These are phyloP conservation scores for Baeospora myosura DNA, from an alignment of 1,284 basidiomycete species.

Conservation along the genomic window DNA sequence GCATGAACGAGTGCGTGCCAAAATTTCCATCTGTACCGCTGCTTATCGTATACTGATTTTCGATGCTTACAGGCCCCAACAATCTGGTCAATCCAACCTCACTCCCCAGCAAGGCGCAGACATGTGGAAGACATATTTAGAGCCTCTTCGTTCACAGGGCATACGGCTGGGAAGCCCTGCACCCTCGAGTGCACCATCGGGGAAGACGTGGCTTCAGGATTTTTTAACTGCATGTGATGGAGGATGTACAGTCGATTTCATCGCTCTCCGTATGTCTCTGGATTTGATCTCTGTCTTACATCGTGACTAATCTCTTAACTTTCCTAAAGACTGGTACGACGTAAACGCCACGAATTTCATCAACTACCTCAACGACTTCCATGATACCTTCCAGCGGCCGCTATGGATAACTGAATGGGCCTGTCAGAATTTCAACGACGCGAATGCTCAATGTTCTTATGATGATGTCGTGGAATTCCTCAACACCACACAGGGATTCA, in stretches of 20 bases:
- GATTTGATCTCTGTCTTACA: neutral
- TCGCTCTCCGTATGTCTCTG: slow-evolving; percentile 24
- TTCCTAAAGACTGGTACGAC: slow-evolving; percentile 45
- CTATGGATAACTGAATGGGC: slow-evolving; percentile 61
- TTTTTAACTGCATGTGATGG: slow-evolving; percentile 42
- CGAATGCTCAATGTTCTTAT: slow-evolving; percentile 39
- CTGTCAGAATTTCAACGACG: slow-evolving; percentile 53
- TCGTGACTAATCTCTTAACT: slow-evolving; percentile 18
- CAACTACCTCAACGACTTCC: slow-evolving; percentile 39
- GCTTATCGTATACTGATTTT: neutral
- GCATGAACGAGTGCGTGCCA: slow-evolving; percentile 61
- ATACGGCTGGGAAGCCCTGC: slow-evolving; percentile 52
- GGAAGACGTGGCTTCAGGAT: slow-evolving; percentile 44
- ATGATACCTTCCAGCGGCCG: slow-evolving; percentile 39
- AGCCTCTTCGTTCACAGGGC: slow-evolving; percentile 42
- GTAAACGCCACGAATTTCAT: slow-evolving; percentile 41
- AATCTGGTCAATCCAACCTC: slow-evolving; percentile 52
- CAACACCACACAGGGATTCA: slow-evolving; percentile 42
- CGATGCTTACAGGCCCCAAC: slow-evolving; percentile 43
- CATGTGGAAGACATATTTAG: slow-evolving; percentile 52
- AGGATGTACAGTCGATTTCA: slow-evolving; percentile 34
- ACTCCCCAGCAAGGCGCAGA: slow-evolving; percentile 37
- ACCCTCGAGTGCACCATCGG: slow-evolving; percentile 48
- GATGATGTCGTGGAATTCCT: slow-evolving; percentile 44
- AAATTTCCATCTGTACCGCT: neutral